Evolutionary conservation across 352 stramenopile genomes (phyloP).

Genomic region (Phytophthora brassicae): DNA sequence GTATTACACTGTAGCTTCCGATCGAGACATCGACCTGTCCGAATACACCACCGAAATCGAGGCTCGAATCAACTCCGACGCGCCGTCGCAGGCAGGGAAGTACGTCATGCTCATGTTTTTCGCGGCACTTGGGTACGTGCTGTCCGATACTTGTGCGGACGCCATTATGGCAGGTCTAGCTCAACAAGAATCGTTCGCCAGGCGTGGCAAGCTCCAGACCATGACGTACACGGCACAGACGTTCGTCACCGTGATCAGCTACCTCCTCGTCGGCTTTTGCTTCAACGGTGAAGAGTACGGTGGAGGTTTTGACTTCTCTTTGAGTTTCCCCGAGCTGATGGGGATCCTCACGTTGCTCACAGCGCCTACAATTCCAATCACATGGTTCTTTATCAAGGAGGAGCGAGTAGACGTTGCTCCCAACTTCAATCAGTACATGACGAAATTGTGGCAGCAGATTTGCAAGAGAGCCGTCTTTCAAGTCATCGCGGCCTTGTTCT

Average conservation of each 20-base stretch:
- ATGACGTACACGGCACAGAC: constrained; percentile 47
- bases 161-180: constrained; percentile 54
- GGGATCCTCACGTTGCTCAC: constrained; percentile 36
- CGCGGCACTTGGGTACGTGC: constrained; percentile 42
- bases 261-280: constrained; percentile 46
- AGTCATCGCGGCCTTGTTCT: constrained; percentile 46
- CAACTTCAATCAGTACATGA: constrained; percentile 38
- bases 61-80: constrained; percentile 37
- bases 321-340: constrained; percentile 39
- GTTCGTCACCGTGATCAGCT: constrained; percentile 37
- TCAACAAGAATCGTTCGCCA: constrained; percentile 46
- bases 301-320: constrained; percentile 39
- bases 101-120: constrained; percentile 56
- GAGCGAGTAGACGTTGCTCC: constrained; percentile 10
- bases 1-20: constrained; percentile 40
- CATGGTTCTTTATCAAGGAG: constrained; percentile 48
- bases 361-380: constrained; percentile 43
- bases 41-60: constrained; percentile 35
- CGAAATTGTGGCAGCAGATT: constrained; percentile 37
- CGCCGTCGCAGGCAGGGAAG: constrained; percentile 31
- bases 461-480: constrained; percentile 45
- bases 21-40: constrained; percentile 29
- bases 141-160: constrained; percentile 51
- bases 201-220: constrained; percentile 51
- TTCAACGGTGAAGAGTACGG: constrained; percentile 47